Evolutionary conservation across 2,329 filamentous ascomycete genomes (phyloP).

Genomic region (Colletotrichum sp.): DNA sequence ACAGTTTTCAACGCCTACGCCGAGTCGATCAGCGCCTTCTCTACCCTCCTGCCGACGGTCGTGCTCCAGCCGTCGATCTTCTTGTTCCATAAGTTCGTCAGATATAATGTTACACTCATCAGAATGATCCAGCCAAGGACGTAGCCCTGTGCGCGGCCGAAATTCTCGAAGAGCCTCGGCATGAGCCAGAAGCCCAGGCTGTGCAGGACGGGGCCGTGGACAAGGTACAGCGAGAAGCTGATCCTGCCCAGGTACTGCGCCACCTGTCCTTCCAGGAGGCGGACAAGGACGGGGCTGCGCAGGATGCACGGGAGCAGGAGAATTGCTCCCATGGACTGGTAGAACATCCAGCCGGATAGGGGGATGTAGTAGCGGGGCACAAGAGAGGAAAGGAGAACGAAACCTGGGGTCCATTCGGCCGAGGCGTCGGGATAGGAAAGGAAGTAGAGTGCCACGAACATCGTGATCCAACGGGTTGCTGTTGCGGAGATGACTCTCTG

Average conservation of each 20-base stretch:
- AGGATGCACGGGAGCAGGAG: conserved; percentile 39
- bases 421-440: conserved; percentile 44
- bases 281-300: conserved; percentile 32
- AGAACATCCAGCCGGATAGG: conserved; percentile 44
- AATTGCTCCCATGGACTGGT: conserved; percentile 41
- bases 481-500: conserved; percentile 18
- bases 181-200: conserved; percentile 36
- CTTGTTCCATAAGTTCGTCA: conserved; percentile 39
- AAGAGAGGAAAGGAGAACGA: conserved; percentile 34
- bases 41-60: conserved; percentile 39
- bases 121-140: conserved; percentile 36
- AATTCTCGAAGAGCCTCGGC: conserved; percentile 42
- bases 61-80: conserved; percentile 42
- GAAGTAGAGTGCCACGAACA: conserved; percentile 39
- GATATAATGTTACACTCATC: conserved; percentile 35
- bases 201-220: conserved; percentile 36
- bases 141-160: conserved; percentile 34
- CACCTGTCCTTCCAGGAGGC: conserved; percentile 32
- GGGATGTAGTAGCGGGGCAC: conserved; percentile 41
- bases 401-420: conserved; percentile 43
- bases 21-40: conserved; percentile 30
- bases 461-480: conserved; percentile 29
- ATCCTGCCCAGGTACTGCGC: conserved; percentile 44
- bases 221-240: conserved; percentile 47
- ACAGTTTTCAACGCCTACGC: neutral